Evolutionary conservation across 164 flowering plant genomes (phyloP).

Genomic region (Liriodendron chinense): DNA sequence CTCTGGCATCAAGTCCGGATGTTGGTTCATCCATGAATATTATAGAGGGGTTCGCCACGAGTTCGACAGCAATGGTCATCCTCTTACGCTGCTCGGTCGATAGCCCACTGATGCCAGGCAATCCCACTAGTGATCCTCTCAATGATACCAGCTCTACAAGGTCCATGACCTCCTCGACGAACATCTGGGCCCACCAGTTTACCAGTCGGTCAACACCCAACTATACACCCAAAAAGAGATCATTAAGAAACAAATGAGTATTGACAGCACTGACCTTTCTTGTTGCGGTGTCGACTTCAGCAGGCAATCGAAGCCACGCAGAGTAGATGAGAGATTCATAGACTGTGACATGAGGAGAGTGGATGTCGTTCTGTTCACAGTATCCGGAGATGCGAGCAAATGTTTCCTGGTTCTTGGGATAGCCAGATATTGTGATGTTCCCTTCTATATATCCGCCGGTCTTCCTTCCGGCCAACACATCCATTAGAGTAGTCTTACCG

Average conservation of each 20-base stretch:
- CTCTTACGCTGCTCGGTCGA: slow-evolving; percentile 54
- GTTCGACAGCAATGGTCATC: slow-evolving; percentile 52
- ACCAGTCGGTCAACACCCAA: not conserved
- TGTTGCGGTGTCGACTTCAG: slow-evolving; percentile 27
- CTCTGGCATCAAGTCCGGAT: slow-evolving; percentile 56
- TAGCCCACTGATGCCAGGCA: slow-evolving; percentile 43
- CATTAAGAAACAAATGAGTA: not conserved
- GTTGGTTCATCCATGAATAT: slow-evolving; percentile 61
- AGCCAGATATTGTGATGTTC: slow-evolving; percentile 40
- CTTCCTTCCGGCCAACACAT: slow-evolving; percentile 48
- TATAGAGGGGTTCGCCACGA: slow-evolving; percentile 50
- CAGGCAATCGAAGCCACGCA: slow-evolving; percentile 48
- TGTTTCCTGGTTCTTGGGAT: slow-evolving; percentile 46
- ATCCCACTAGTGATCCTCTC: slow-evolving; percentile 35
- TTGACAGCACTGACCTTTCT: slow-evolving; percentile 28
- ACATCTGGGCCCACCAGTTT: slow-evolving; percentile 27
- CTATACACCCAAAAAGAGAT: not conserved
- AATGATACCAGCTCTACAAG: slow-evolving; percentile 39
- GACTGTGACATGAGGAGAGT: slow-evolving; percentile 50
- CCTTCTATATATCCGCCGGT: slow-evolving; percentile 47
- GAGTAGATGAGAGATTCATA: slow-evolving; percentile 45
- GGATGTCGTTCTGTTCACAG: slow-evolving; percentile 51
- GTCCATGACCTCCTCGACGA: slow-evolving; percentile 51
- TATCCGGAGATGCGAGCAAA: slow-evolving; percentile 51
- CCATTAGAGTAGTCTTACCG: slow-evolving; percentile 53